Conservation (phyloP, 176 grass and related monocot species). For the Typha latifolia region DNA sequence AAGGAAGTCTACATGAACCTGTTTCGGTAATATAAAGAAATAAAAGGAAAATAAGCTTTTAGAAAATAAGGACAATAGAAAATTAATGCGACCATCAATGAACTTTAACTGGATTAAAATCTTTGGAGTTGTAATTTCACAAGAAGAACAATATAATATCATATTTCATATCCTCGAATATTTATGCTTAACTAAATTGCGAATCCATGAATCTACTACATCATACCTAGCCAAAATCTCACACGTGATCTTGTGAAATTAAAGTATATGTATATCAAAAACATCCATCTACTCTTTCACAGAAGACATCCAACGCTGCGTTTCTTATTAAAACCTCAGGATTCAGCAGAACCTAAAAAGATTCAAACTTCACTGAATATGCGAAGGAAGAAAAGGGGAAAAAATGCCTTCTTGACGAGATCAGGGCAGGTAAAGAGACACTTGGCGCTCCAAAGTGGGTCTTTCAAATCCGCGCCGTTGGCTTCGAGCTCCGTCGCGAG, state of each 20-base stretch:
- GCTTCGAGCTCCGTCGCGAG: constrained; percentile 67
- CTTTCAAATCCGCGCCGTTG: constrained; percentile 52
- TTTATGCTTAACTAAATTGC: too few species aligned
- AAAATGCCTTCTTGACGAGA: constrained; percentile 48
- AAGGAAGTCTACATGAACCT: constrained; percentile 46
- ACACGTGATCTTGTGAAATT: not conserved
- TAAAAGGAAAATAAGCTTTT: not conserved
- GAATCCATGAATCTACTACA: too few species aligned
- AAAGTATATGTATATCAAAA: too few species aligned
- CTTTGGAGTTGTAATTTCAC: too few species aligned
- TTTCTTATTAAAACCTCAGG: not conserved
- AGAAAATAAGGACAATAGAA: too few species aligned
- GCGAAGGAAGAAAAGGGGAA: not conserved
- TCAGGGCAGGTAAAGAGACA: constrained; percentile 53
- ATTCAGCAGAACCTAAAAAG: not conserved
- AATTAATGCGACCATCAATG: too few species aligned
- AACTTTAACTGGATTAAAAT: too few species aligned
- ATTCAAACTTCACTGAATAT: not conserved
- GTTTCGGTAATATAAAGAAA: not conserved
- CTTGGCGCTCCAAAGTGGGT: constrained; percentile 53
- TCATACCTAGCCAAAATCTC: not conserved
- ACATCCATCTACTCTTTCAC: too few species aligned
- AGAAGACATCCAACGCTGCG: not conserved
- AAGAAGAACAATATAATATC: too few species aligned
- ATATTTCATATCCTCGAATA: too few species aligned